Base-by-base conservation (phyloP, 2,329 filamentous ascomycete species). In the Shiraia sp. region DNA sequence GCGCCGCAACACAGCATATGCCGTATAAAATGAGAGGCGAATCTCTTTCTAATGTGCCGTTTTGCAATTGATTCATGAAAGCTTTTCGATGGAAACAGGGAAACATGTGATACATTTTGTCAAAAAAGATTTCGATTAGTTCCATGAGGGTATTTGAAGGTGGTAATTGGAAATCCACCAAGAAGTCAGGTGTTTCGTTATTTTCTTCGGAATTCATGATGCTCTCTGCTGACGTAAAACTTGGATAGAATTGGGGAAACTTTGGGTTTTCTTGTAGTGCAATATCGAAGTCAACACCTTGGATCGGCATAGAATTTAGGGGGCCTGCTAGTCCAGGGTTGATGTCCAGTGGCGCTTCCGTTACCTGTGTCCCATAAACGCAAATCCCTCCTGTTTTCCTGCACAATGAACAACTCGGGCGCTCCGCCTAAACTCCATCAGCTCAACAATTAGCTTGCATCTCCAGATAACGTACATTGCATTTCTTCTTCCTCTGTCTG, bases 401-500 rank as follows among this genome's bases (percentile, higher is more conserved):
- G 33, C 63, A 64, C 10, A 59, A 40, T 1, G 44, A 39, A 40
- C 63, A 65, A 4, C 43, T 36, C 6, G 63, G 60, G 14, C 46
- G 49, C 16, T 49, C 55, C 22, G 54, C 57, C 61, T 66, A 28
- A 22, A 27, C 2, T 27, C 38, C 34, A 47, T 31, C 15, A 45
- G 43, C 51, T 55, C 14, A 40, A 37, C 7, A 47, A 40, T 17
- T 40, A 34, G 13, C 31, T 39, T 47, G 13, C 13, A 28, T 12
- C 14, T 30, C n/a, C 19, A 40, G 26, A 45, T 22, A 7, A 38
- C 46, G 2, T 50, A 65, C 64, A 45, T 64, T 58, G 44, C 64
- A 66, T 42, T 57, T 49, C 35, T 57, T 65, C 44, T 68, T 68
- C n/a, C 62, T 61, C 16, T 61, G 56, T n/a, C 64, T 45, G 28